A percentile compares a stretch with the other conserved stretches of the same genome.
Evolutionary conservation across 2,329 filamentous ascomycete genomes (phyloP).

Genomic region (Cephalotrichum gorgonifer): DNA sequence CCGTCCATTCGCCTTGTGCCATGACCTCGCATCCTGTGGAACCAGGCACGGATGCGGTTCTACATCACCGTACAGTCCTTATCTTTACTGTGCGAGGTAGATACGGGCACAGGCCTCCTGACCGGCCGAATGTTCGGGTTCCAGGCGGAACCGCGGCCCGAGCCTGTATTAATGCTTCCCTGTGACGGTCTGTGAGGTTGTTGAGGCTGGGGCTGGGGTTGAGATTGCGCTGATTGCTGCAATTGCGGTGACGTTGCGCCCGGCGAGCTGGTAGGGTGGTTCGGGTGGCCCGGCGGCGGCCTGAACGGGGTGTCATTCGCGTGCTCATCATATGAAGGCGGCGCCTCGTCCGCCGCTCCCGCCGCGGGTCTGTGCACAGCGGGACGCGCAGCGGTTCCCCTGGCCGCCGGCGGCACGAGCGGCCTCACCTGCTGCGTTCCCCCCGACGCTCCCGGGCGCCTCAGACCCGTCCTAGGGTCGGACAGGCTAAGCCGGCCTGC

Average conservation of each 20-base stretch:
- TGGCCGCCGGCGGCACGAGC: slow-evolving; percentile 26
- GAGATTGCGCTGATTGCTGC: slow-evolving; percentile 3
- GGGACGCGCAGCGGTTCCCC: slow-evolving; percentile 18
- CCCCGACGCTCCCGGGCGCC: slow-evolving; percentile 1
- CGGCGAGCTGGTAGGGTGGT: slow-evolving; percentile 31
- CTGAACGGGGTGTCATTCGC: slow-evolving; percentile 35
- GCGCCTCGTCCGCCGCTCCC: slow-evolving; percentile 29
- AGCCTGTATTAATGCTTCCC: no score
- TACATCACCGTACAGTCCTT: slow-evolving; percentile 39
- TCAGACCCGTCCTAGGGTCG: not conserved
- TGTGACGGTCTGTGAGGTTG: not conserved
- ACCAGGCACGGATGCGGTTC: slow-evolving; percentile 2
- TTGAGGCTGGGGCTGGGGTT: not conserved
- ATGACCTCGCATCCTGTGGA: slow-evolving; percentile 7
- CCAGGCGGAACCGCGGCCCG: not conserved
- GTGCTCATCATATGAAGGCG: slow-evolving; percentile 7
- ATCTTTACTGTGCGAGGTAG: slow-evolving; percentile 14
- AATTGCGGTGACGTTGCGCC: slow-evolving; percentile 2
- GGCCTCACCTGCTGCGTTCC: slow-evolving; percentile 31
- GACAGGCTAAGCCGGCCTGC: not conserved
- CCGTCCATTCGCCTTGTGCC: not conserved
- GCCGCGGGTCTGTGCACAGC: slow-evolving; percentile 25
- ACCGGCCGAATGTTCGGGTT: not conserved
- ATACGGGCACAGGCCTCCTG: slow-evolving; percentile 8
- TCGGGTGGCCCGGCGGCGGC: slow-evolving; percentile 40